phyloP scores from a whole-genome alignment of 352 stramenopile genomes.

The Thraustochytrium sp. region DNA sequence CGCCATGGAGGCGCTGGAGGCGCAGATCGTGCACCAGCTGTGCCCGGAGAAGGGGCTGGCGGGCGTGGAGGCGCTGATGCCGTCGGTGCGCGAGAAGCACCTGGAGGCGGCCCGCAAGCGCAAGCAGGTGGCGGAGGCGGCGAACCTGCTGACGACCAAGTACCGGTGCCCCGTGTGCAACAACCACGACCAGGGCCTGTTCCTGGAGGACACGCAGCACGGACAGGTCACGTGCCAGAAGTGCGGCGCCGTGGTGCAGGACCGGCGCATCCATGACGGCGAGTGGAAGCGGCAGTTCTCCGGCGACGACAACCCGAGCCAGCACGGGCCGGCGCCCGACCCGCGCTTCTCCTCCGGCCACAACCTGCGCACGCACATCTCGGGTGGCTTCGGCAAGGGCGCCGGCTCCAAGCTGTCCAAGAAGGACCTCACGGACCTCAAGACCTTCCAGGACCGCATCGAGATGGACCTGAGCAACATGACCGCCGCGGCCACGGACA shows the following conservation, averaged over 20 bases:
- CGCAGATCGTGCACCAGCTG: neutral
- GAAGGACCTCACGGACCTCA: constrained; percentile 61
- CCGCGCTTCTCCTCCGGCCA: constrained; percentile 87
- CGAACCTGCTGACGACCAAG: constrained; percentile 18
- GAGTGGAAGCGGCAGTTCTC: constrained; percentile 92
- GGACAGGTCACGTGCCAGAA: constrained; percentile 55
- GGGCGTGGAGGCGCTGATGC: constrained; percentile 14
- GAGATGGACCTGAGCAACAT: constrained; percentile 89
- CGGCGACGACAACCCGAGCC: constrained; percentile 90
- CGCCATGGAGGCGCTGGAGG: neutral
- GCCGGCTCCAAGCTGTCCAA: constrained; percentile 50
- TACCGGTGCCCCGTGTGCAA: constrained; percentile 2
- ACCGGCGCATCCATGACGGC: constrained; percentile 91
- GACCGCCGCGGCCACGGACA: constrained; percentile 54
- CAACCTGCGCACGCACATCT: constrained; percentile 89
- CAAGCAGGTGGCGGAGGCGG: neutral
- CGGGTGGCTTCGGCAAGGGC: constrained; percentile 50
- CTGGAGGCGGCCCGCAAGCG: constrained; percentile 10
- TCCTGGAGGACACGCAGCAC: constrained; percentile 10
- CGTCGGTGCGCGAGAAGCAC: neutral
- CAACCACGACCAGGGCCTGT: neutral
- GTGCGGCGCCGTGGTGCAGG: constrained; percentile 86
- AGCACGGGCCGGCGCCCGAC: constrained; percentile 88
- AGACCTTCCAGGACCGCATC: constrained; percentile 91
- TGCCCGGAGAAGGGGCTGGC: constrained; percentile 2